Conservation (phyloP, 257 asterid genomes). For the Scutellaria galericulata region DNA sequence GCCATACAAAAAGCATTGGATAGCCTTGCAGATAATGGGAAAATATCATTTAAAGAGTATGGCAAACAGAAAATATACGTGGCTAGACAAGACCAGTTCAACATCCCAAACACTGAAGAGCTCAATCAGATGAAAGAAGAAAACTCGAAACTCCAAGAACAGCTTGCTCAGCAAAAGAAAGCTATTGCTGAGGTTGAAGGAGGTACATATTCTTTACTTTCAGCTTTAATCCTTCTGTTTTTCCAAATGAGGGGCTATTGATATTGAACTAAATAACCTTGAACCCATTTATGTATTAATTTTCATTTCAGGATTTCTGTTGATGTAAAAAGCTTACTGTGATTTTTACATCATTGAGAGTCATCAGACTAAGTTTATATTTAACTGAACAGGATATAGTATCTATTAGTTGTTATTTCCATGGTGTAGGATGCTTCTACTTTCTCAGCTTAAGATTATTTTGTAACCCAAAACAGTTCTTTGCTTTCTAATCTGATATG, state of each 20-base stretch:
- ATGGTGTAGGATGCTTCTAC: slow-evolving; percentile 6
- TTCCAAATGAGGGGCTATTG: background rate
- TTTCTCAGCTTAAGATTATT: slow-evolving; percentile 13
- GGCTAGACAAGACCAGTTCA: slow-evolving; percentile 95
- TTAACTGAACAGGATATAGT: background rate
- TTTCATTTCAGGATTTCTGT: background rate
- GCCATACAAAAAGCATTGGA: slow-evolving; percentile 54
- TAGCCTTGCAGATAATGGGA: slow-evolving; percentile 49
- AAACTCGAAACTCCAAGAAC: slow-evolving; percentile 72
- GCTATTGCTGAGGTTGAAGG: slow-evolving; percentile 69
- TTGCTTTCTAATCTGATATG: slow-evolving; percentile 21
- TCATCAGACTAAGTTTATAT: background rate
- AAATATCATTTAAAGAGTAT: slow-evolving; percentile 67
- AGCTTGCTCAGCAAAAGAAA: slow-evolving; percentile 59
- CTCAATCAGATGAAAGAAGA: slow-evolving; percentile 83
- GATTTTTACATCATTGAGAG: background rate
- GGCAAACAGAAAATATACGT: slow-evolving; percentile 96
- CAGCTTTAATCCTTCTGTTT: slow-evolving; percentile 19
- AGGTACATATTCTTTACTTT: slow-evolving; percentile 49
- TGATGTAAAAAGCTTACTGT: background rate
- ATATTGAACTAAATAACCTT: slow-evolving; percentile 1
- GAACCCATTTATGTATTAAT: slow-evolving; percentile 13
- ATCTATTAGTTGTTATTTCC: background rate
- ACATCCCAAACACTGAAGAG: slow-evolving; percentile 85
- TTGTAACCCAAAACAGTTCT: slow-evolving; percentile 11